Base-by-base conservation (phyloP, 768 basidiomycete genomes). In the Tulasnella sp. region DNA sequence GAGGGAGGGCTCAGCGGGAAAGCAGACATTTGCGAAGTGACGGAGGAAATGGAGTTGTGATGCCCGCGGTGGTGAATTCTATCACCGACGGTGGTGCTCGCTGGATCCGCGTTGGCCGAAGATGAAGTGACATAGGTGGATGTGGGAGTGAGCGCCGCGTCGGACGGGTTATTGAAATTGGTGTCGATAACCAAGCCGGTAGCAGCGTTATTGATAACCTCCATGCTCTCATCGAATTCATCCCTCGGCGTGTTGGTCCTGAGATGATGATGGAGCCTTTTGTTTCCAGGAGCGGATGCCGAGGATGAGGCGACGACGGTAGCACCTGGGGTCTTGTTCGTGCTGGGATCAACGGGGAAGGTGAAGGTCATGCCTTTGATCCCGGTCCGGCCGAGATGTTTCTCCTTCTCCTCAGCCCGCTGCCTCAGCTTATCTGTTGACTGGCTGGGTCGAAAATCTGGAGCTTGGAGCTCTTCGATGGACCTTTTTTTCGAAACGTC, bases 321-420 rank as follows among this genome's bases (percentile, higher is more conserved):
- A 19, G 57, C 57, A 21, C 57, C 61, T 29, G 56, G 56, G 58
- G 61, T 62, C 21, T 29, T 45, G 43, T 50, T 62, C 34, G 60
- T 53, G 17, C 83, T 84, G 60, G 84, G 82, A 70, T 90, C 88
- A 64, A 90, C 76, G 64, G 84, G 84, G 70, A 91, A 91, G 1
- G 87, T 91, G 72, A 89, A 91, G 65, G 92, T 88, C 87, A 90
- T 89, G 46, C 87, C 82, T 64, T 87, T 85, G 72, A 90, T 85
- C 49, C 60, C 25, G 38, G 48, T 60, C 25, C 58, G 46, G 69
- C 87, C 85, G 55, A 87, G 83, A 66, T 75, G 80, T 68, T 84
- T 86, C 70, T 91, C 88, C 69, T 84, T 83, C 68, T 90, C 88
- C 19, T 74, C 82, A 0, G 89, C 88, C 25, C 87, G 85, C 68